These are phyloP conservation scores for Starmerella geochares DNA, from an alignment of 805 yeast species.

Conservation along the genomic window DNA sequence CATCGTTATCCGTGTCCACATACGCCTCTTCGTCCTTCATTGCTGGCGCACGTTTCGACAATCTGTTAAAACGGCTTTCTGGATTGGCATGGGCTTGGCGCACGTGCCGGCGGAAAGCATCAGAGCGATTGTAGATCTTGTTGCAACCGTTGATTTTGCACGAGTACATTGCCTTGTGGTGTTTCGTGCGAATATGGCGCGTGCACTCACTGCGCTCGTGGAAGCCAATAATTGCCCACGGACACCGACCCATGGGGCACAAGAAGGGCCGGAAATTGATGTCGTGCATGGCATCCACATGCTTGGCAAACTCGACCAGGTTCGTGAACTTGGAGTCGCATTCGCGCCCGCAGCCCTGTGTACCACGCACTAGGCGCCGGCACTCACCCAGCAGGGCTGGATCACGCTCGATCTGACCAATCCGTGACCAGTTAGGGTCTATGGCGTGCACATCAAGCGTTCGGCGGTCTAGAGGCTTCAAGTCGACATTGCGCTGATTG, in stretches of 20 bases:
- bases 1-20: not conserved
- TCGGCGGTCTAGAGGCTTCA: conserved; percentile 21
- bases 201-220: conserved; percentile 25
- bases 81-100: conserved; percentile 20
- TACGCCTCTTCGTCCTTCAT: not conserved
- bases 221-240: conserved; percentile 22
- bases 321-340: conserved; percentile 20
- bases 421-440: conserved; percentile 16
- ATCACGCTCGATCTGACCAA: conserved; percentile 10
- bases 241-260: conserved; percentile 19
- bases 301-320: conserved; percentile 16
- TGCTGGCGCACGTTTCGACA: conserved; percentile 1
- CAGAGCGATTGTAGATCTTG: conserved; percentile 22
- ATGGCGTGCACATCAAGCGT: not conserved
- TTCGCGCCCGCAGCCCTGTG: conserved; percentile 24
- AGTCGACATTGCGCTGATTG: conserved; percentile 7
- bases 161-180: conserved; percentile 22
- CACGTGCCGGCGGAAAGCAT: conserved; percentile 22
- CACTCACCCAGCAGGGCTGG: conserved; percentile 16
- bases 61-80: conserved; percentile 11
- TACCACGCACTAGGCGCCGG: conserved; percentile 20
- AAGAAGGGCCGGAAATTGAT: conserved; percentile 19
- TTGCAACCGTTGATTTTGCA: conserved; percentile 20
- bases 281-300: conserved; percentile 19
- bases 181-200: conserved; percentile 23